Conservation (phyloP, 202 grass and related monocot genomes). For the Schoenoplectus triqueter region DNA sequence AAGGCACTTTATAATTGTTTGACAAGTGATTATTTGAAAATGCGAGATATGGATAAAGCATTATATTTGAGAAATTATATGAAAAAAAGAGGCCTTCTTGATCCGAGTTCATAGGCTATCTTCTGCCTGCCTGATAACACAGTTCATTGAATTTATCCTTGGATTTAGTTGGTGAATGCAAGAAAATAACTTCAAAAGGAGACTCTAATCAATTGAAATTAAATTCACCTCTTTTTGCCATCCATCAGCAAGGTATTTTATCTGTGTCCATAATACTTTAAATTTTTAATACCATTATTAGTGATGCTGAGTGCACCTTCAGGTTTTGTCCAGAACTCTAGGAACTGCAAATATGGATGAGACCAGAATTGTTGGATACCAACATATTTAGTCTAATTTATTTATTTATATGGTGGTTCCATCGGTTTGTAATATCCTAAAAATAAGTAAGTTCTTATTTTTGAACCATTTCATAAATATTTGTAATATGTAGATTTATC, state of each 20-base stretch:
- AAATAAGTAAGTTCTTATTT: background rate
- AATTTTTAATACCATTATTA: background rate
- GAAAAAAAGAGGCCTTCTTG: slow-evolving; percentile 45
- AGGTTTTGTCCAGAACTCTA: background rate
- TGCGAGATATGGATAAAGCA: slow-evolving; percentile 66
- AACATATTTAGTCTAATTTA: slow-evolving; percentile 9
- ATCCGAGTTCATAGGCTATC: slow-evolving; percentile 46
- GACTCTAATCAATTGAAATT: background rate
- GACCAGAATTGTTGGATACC: background rate
- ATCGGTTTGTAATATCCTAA: background rate
- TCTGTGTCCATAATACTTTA: background rate
- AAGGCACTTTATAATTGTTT: slow-evolving; percentile 71
- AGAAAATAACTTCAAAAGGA: slow-evolving; percentile 8
- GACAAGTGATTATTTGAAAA: slow-evolving; percentile 70
- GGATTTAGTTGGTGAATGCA: background rate
- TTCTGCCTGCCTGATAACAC: background rate
- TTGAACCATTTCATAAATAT: no score
- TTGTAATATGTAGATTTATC: no score
- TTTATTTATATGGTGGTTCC: background rate
- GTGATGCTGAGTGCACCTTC: slow-evolving; percentile 6
- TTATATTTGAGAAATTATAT: slow-evolving; percentile 71
- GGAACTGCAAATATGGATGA: background rate
- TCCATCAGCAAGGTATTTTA: background rate
- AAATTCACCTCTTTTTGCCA: background rate
- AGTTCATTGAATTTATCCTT: slow-evolving; percentile 3